Percentiles rank a stretch among this genome's conserved stretches.
Conservation (phyloP, 2,329 filamentous ascomycete genomes). For the Hypoxylon rubiginosum region DNA sequence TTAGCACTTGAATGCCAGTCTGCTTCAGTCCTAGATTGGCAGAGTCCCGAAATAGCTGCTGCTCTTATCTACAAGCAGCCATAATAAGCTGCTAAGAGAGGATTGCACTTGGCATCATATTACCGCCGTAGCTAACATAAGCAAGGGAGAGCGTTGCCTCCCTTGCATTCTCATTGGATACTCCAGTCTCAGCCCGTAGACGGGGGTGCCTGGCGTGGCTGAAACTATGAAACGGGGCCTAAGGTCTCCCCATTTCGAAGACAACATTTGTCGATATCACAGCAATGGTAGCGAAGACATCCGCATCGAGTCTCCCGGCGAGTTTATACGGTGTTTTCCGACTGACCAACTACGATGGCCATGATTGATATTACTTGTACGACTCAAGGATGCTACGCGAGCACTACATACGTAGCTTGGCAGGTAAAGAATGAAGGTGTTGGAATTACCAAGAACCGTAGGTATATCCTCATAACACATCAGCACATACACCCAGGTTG, state of each 20-base stretch:
- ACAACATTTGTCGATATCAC: slow-evolving; percentile 8
- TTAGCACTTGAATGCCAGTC: slow-evolving; percentile 4
- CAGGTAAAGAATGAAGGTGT: slow-evolving; percentile 2
- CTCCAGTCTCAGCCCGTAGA: slow-evolving; percentile 3
- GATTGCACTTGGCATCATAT: slow-evolving; percentile 1
- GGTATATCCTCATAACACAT: slow-evolving; percentile 1
- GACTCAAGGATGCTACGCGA: slow-evolving; percentile 4
- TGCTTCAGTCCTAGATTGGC: slow-evolving; percentile 29
- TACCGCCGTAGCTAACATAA: slow-evolving; percentile 17
- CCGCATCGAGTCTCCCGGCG: slow-evolving; percentile 5
- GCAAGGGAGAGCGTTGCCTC: neutral
- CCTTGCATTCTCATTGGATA: slow-evolving; percentile 18
- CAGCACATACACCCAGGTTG: neutral
- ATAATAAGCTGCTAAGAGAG: slow-evolving; percentile 11
- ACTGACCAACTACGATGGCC: neutral
- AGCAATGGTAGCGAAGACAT: neutral
- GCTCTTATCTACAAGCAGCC: slow-evolving; percentile 1
- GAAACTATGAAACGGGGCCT: slow-evolving; percentile 26
- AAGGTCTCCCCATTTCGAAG: neutral
- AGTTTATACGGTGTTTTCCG: neutral
- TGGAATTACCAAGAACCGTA: slow-evolving; percentile 10
- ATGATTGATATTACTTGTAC: neutral
- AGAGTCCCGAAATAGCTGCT: slow-evolving; percentile 15
- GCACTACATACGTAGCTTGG: slow-evolving; percentile 6
- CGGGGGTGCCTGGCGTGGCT: slow-evolving; percentile 22